Evolutionary conservation across 1,284 basidiomycete species (phyloP), one percentile per base, ranked within the genome.

Genomic region (Pisolithus thermaeus): DNA sequence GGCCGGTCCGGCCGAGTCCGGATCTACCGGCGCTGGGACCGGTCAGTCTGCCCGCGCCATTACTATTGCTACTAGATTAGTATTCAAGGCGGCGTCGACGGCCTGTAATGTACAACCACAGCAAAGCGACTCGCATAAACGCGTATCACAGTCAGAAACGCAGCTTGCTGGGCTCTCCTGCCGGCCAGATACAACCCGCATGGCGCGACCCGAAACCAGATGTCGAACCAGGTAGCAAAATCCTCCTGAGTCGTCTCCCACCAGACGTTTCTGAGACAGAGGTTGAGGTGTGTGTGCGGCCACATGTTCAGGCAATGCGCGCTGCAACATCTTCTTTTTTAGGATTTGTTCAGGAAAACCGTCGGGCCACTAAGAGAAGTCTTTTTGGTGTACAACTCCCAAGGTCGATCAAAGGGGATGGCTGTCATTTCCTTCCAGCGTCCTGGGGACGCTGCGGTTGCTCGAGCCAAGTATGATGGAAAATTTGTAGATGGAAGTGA

Each of bases 291-390:
- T 65, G 76, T 67, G n/a, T 23, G 35, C 14, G 30, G 46, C n/a
- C 16, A n/a, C 23, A 42, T 18, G 16, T 51, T 23, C n/a, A 30
- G 47, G 46, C 9, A 7, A 9, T 14, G 35, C 14, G 23, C 45
- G 7, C 20, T 53, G 50, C 47, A 53, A 56, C 56, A 49, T 36
- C 47, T 54, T 51, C 4, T n/a, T 35, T 7, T 5, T 43, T 58
- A 89, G 87, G 80, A 84, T 37, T 70, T 89, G 47, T 88, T 89
- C 66, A 75, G 71, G 53, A 87, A 83, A 66, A 89, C 87, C 0
- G 76, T 90, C 28, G 87, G 87, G 1, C 84, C 86, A 0, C 64
- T 88, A 53, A 81, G 76, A 60, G 84, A 87, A 28, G 74, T 72
- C 27, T 83, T 88, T 56, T 61, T 89, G 58, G 74, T 88, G 14